Conservation (phyloP, 225 moss, liverwort and hornwort genomes). For the Climacium dendroides region DNA sequence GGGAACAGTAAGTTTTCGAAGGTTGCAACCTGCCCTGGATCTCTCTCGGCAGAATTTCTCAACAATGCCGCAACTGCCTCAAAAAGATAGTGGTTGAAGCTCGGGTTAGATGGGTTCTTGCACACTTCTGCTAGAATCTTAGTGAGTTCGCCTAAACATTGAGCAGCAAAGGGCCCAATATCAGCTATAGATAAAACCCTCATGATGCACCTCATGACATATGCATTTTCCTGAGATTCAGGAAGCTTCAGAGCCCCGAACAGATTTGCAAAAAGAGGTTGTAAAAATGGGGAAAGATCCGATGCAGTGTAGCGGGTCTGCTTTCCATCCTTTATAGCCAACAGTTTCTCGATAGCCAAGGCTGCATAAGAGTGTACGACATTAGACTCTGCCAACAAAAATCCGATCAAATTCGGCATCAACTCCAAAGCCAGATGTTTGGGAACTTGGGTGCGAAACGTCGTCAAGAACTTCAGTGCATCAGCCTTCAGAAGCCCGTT, state of each 20-base stretch:
- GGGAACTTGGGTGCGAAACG: constrained; percentile 78
- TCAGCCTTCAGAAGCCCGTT: constrained; percentile 82
- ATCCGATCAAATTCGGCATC: constrained; percentile 63
- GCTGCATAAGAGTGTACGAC: constrained; percentile 99
- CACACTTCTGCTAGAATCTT: constrained; percentile 72
- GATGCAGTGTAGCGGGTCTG: constrained; percentile 45
- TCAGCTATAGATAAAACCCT: constrained; percentile 85
- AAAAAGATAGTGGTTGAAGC: constrained; percentile 97
- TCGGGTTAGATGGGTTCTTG: constrained; percentile 95
- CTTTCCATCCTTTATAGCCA: constrained; percentile 82
- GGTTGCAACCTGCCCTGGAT: constrained; percentile 54
- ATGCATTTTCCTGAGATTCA: constrained; percentile 94
- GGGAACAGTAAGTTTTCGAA: constrained; percentile 79
- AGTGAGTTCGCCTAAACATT: constrained; percentile 74
- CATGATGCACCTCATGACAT: constrained; percentile 99
- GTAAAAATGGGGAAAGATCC: constrained; percentile 54
- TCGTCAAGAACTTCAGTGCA: constrained; percentile 87
- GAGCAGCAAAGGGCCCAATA: constrained; percentile 47
- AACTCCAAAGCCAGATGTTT: constrained; percentile 64
- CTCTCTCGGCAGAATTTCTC: constrained; percentile 56
- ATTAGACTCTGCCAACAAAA: constrained; percentile 81
- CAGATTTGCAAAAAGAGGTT: constrained; percentile 70
- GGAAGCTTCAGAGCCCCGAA: constrained; percentile 86
- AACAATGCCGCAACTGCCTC: constrained; percentile 98
- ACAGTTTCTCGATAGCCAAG: constrained; percentile 73